Evolutionary conservation across 1,284 basidiomycete genomes (phyloP), one percentile per base, ranked within the genome.

Genomic region (Ceratobasidium sp.): DNA sequence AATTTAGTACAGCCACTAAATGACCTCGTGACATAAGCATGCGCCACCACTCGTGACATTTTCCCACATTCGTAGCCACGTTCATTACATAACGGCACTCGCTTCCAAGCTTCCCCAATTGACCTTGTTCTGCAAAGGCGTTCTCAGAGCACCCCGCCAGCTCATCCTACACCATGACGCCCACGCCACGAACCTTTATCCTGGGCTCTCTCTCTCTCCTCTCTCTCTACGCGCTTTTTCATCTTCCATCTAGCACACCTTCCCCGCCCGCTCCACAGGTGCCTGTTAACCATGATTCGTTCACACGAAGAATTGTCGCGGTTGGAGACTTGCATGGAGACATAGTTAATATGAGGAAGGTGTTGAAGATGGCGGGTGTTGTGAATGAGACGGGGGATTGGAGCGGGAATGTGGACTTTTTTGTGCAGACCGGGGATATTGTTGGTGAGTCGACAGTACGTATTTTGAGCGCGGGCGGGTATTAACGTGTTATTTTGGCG

Each of bases 371-470:
- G 86, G 89, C 93, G 6, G 86, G 87, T 2, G 88, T 97, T 6
- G 88, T 92, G 2, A 88, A 92, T 77, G 84, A 88, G n/a, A 80
- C 87, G 2, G 90, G 89, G 0, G 84, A 90, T 67, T 97, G 95
- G 95, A 88, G 88, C 9, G 95, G 91, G 0, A 85, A 91, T 27
- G 88, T 89, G 3, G 93, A 95, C 80, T 89, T 91, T 72, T 90
- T 96, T 77, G 95, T 97, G 17, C 95, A 97, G 84, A 97, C 96
- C 0, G 96, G 96, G 2, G 96, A 98, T 82, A 96, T 97, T 57
- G 93, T 97, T 76, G 95, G 97, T 82, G 86, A 93, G 89, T 92
- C 76, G 27, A 60, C 57, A 85, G 11, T 41, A 41, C 36, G 36
- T 63, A 80, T 45, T 69, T 47, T 14, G 4, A 66, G 44, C 31